Evolutionary conservation across 257 asterid genomes (phyloP).

Genomic region (Ballota nigra): DNA sequence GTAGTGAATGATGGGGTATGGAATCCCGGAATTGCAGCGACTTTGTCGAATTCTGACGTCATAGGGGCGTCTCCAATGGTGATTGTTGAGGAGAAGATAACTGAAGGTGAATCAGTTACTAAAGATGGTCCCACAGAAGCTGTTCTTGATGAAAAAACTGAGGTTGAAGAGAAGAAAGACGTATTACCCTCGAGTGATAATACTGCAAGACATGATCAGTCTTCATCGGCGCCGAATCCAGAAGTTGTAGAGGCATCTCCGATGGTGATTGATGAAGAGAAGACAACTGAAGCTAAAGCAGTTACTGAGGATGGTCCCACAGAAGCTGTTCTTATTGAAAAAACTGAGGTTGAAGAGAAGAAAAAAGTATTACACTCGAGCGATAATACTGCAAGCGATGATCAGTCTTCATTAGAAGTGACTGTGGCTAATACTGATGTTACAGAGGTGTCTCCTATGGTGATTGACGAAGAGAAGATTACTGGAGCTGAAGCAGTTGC

Average conservation of each 20-base stretch:
- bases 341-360: no score
- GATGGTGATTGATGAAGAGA: constrained; percentile 26
- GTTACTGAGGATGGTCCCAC: constrained; percentile 18
- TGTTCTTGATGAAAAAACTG: background rate
- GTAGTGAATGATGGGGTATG: constrained; percentile 33
- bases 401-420: constrained; percentile 11
- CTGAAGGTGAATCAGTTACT: constrained; percentile 26
- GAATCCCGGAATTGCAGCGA: constrained; percentile 42
- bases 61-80: constrained; percentile 1
- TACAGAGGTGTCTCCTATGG: background rate
- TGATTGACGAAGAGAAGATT: constrained; percentile 25
- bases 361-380: no score
- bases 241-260: background rate
- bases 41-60: background rate
- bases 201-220: constrained; percentile 14
- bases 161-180: background rate
- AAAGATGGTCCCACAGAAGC: constrained; percentile 6
- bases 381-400: no score
- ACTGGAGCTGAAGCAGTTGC: constrained; percentile 25
- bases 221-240: constrained; percentile 14
- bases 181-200: background rate
- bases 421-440: background rate
- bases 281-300: constrained; percentile 18
- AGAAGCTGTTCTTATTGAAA: background rate
- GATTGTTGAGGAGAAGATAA: constrained; percentile 27